Base-by-base conservation (phyloP, 768 basidiomycete species). In the Terana coerulea region DNA sequence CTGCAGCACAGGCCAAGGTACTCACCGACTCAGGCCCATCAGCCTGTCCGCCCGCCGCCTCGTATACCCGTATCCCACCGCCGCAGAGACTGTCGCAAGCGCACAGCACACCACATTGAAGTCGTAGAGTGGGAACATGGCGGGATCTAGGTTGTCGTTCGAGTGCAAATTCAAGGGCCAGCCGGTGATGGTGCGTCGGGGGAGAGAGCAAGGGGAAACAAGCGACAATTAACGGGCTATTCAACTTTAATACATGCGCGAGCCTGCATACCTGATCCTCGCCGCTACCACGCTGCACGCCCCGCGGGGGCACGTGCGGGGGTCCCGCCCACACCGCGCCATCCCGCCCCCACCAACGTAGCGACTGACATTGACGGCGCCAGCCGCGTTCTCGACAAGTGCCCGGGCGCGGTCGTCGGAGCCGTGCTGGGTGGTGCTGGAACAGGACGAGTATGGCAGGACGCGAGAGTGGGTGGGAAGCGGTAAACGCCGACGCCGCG, bases 41-140 rank as follows among this genome's bases (percentile, higher is more conserved):
- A 7, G 31, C n/a, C 39, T 25, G 19, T 36, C 39, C 28, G 46
- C 25, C 14, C 24, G 30, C 34, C 51, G 47, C 51, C 51, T n/a
- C 33, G 51, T 24, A 35, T 53, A 53, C 30, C 42, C 47, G 52
- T 63, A 63, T 25, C 64, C 64, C 17, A 63, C 59, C 12, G 61
- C 64, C 11, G 62, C 61, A 28, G 64, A 61, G 37, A 63, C 34
- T 3, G 61, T 65, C 3, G 64, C 64, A 17, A 63, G 47, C 12
- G 64, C 64, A 51, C 60, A 57, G 17, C 57, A 59, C 4, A 63
- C 57, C 49, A 63, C 24, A 40, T 63, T 61, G 54, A 63, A 60
- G 48, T 65, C 61, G 53, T 59, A 59, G 41, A 63, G 41, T 3
- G 55, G 61, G 29, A 62, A 59, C 61, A 63, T 65, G 34, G 39